Percentiles rank a stretch among this genome's conserved stretches.
These are phyloP conservation scores for Ganoderma sinense DNA, from an alignment of 1,284 basidiomycete species.

Conservation along the genomic window DNA sequence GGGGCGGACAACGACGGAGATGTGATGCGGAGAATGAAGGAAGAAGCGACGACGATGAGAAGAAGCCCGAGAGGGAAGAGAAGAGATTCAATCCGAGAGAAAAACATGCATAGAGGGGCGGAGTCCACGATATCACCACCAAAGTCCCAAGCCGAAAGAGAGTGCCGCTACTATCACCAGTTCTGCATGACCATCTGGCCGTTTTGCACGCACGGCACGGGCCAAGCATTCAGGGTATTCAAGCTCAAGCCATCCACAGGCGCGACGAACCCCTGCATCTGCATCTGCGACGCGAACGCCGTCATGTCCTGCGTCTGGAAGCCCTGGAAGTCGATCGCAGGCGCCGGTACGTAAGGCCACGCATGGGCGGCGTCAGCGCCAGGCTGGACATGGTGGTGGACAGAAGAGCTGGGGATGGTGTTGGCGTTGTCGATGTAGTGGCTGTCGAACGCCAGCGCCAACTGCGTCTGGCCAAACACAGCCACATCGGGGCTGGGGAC, in stretches of 20 bases:
- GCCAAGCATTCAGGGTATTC: background rate
- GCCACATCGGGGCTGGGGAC: background rate
- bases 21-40: background rate
- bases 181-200: background rate
- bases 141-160: background rate
- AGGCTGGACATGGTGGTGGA: background rate
- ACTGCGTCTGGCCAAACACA: background rate
- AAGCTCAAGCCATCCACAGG: background rate
- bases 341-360: background rate
- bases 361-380: background rate
- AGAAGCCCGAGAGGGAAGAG: conserved; percentile 3
- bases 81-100: conserved; percentile 4
- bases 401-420: background rate
- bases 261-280: background rate
- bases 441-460: background rate
- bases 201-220: background rate
- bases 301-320: background rate
- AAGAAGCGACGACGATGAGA: background rate
- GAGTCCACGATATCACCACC: conserved; percentile 1
- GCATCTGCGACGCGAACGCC: background rate
- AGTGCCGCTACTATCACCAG: background rate
- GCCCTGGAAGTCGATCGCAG: background rate
- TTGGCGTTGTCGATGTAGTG: background rate
- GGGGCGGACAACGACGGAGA: background rate
- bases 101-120: background rate